Evolutionary conservation across 352 stramenopile genomes (phyloP), one percentile per base, ranked within the genome.

Genomic region (Elongisporangium anandrum): DNA sequence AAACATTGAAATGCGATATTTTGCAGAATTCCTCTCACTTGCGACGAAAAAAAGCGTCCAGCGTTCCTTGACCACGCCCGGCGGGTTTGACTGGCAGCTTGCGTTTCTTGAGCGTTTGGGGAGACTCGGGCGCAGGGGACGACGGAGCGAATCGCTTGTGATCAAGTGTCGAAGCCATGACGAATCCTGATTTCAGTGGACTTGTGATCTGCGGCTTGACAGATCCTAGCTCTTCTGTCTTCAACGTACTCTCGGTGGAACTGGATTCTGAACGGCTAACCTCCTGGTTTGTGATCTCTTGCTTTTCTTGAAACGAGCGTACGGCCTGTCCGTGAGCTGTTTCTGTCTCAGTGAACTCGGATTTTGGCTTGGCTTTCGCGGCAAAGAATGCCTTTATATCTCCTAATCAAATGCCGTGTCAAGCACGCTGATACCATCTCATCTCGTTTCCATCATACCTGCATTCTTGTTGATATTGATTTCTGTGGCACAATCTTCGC

Each of bases 301-400:
- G 58, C 38, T 69, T 52, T 58, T 66, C 19, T 50, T 66, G 56
- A 41, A 57, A 64, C 3, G 66, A 53, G 20, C 60, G 56, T 29
- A 62, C 64, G 38, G 66, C 64, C 7, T 58, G 50, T 39, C 21
- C 2, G n/a, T 16, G 23, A 24, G 8, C 20, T 59, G 66, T 39
- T 54, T 70, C 34, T 39, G 17, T n/a, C n/a, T n/a, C n/a, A n/a
- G n/a, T n/a, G 41, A 70, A 68, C 29, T 73, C 59, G 51, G 56
- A 59, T 26, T 63, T 23, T 49, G 73, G 61, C 19, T 57, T 68
- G 2, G 59, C 16, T 16, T 52, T 61, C 2, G 50, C 54, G 9
- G 17, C 12, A 41, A 90, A 89, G 50, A 93, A 93, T 13, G 73
- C 75, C 13, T 73, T 88, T 55, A 93, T 91, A 51, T 90, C 66